Base-by-base conservation (phyloP, 331 rosid species). In the Acacia pycnantha region DNA sequence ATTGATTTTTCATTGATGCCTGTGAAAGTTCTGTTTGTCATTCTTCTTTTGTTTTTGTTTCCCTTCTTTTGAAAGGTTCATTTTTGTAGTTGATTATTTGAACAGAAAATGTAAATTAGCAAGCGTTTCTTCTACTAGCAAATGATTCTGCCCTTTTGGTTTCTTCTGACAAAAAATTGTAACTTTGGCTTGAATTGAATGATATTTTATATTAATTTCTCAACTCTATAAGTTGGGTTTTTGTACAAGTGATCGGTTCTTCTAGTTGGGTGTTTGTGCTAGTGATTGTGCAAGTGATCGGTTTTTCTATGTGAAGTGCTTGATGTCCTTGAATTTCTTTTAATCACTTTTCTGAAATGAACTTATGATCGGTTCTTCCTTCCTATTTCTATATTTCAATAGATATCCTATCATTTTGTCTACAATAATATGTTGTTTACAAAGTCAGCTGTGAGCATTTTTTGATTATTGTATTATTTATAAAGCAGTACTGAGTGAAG, bases 331-430 rank as follows among this genome's bases (percentile, higher is more conserved):
- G 54, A 70, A 43, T 70, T 70, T 41, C 75, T 43, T 11, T 21
- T 41, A 11, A n/a, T 69, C 6, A n/a, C 37, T 11, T 14, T 43
- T 70, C 26, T 12, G 14, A 43, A 70, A 9, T 70, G 47, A 69
- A 21, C 74, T 40, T 69, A 12, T 61, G 68, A 27, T 62, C 69
- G 10, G 35, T 70, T 43, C n/a, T 41, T 70, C 53, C 29, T 16
- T 29, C 70, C 69, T 56, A 66, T 76, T 12, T 84, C 65, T 27
- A 47, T 76, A 69, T 77, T 76, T 62, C 44, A 41, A 64, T 5
- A 27, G 33, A 6, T 68, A 11, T 46, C 31, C n/a, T 59, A 18
- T 41, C n/a, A 35, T 66, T 67, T 9, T 77, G 56, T 51, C 12
- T 77, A 40, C 51, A 19, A 13, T 19, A 16, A 11, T 65, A 67